Percentiles rank a stretch among this genome's conserved stretches.
Evolutionary conservation across 768 basidiomycete species (phyloP).

Genomic region (Hericium rajendrae): DNA sequence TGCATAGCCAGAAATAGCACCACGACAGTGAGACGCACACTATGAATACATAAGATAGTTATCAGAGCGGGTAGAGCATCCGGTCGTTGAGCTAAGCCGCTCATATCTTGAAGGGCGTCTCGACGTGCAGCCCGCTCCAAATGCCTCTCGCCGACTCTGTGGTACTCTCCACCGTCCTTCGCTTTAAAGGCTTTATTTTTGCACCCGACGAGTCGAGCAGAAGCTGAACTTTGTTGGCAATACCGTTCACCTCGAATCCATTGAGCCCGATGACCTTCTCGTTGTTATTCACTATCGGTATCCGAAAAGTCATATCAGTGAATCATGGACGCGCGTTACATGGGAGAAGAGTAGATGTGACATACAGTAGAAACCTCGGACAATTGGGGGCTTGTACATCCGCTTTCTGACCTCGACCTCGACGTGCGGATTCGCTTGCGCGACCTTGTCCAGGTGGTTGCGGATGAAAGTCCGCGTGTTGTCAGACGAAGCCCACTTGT

Average conservation of each 20-base stretch:
- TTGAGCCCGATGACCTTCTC: slow-evolving; percentile 85
- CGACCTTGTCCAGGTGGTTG: slow-evolving; percentile 53
- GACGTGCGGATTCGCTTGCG: slow-evolving; percentile 68
- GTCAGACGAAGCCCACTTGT: slow-evolving; percentile 68
- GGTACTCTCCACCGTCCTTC: slow-evolving; percentile 61
- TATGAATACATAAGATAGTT: background rate
- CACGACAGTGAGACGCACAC: background rate
- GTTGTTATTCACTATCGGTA: slow-evolving; percentile 59
- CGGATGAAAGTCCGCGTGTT: slow-evolving; percentile 62
- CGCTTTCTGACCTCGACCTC: slow-evolving; percentile 78
- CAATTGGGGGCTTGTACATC: slow-evolving; percentile 66
- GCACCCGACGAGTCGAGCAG: slow-evolving; percentile 82
- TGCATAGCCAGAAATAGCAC: background rate
- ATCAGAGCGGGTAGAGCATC: background rate
- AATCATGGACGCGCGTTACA: background rate
- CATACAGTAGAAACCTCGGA: slow-evolving; percentile 74
- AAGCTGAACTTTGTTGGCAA: slow-evolving; percentile 72
- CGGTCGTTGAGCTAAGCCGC: background rate
- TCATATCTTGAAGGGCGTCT: slow-evolving; percentile 51
- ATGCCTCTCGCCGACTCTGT: slow-evolving; percentile 80
- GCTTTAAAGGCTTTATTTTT: slow-evolving; percentile 75
- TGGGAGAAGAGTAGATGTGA: slow-evolving; percentile 15
- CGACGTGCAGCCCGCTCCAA: slow-evolving; percentile 75
- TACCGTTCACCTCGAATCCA: slow-evolving; percentile 59
- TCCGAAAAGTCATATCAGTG: slow-evolving; percentile 6